Conservation (phyloP, 345 rosid species). For the Jatropha curcas region DNA sequence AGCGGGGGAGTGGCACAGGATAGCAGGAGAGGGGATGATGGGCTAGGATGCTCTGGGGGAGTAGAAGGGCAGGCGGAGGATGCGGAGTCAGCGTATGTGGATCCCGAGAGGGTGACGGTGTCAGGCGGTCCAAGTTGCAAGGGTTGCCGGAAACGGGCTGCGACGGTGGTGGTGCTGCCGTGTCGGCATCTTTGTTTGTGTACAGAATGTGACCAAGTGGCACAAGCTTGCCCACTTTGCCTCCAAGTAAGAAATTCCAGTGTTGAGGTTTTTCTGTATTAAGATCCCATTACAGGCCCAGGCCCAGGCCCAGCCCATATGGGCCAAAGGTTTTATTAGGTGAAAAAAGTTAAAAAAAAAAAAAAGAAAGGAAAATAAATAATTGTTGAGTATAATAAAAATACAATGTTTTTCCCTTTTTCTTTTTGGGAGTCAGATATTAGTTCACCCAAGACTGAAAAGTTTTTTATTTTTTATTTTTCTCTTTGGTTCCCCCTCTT, state of each 20-base stretch:
- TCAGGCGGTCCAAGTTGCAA: conserved; percentile 54
- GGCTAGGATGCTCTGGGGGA: conserved; percentile 28
- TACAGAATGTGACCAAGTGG: conserved; percentile 62
- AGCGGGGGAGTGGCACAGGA: conserved; percentile 38
- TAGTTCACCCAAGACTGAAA: conserved; percentile 4
- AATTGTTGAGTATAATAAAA: conserved; percentile 12
- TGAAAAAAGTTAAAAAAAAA: neutral
- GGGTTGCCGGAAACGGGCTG: conserved; percentile 53
- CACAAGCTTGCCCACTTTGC: conserved; percentile 77
- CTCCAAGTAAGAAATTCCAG: conserved; percentile 57
- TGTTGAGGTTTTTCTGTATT: conserved; percentile 64
- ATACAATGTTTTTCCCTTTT: neutral
- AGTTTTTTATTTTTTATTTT: neutral
- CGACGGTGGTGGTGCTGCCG: conserved; percentile 80
- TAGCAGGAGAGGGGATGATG: conserved; percentile 44
- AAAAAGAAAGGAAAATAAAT: neutral
- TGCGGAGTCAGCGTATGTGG: conserved; percentile 83
- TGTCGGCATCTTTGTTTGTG: conserved; percentile 89
- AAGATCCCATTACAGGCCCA: neutral
- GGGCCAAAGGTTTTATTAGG: neutral
- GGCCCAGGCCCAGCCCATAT: conserved; percentile 13
- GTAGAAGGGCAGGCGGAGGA: conserved; percentile 59
- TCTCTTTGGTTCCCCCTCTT: conserved; percentile 1
- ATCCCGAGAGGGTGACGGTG: conserved; percentile 57
- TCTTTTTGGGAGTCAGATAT: too few species aligned